Conservation (phyloP, 441 rosid genomes). For the Euphorbia schlechtendalii region DNA sequence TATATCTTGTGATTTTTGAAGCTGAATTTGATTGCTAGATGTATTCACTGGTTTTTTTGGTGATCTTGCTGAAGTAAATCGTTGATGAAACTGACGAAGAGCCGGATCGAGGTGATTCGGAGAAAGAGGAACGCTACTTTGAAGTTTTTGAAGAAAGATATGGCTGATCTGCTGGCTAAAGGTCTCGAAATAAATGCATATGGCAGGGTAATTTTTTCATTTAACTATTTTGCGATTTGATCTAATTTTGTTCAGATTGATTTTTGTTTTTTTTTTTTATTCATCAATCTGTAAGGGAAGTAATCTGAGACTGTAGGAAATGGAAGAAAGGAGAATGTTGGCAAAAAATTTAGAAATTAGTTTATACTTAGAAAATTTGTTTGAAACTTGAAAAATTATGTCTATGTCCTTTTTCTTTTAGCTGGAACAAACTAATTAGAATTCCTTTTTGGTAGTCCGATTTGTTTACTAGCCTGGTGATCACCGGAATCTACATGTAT, state of each 20-base stretch:
- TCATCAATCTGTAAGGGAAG: background rate
- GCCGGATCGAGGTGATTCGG: conserved; percentile 78
- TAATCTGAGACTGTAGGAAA: background rate
- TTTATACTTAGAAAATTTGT: background rate
- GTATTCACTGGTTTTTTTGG: conserved; percentile 3
- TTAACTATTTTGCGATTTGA: background rate
- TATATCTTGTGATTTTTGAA: background rate
- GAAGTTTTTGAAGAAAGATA: no score
- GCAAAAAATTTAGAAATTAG: background rate
- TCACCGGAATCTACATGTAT: background rate
- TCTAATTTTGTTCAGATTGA: background rate
- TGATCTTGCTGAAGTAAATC: conserved; percentile 46
- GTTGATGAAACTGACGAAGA: conserved; percentile 64
- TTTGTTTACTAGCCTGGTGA: no score
- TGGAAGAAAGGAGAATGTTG: background rate
- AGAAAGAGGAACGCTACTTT: conserved; percentile 77
- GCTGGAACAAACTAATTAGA: background rate
- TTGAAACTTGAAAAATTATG: background rate
- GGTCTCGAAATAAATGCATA: conserved; percentile 83
- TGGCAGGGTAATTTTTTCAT: conserved; percentile 46
- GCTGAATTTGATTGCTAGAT: background rate
- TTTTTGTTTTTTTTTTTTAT: background rate
- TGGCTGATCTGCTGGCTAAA: conserved; percentile 79
- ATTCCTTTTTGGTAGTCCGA: background rate
- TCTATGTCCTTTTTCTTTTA: background rate